Conservation (phyloP, 371 early-diverging fungal species). For the Lichtheimia hyalospora region DNA sequence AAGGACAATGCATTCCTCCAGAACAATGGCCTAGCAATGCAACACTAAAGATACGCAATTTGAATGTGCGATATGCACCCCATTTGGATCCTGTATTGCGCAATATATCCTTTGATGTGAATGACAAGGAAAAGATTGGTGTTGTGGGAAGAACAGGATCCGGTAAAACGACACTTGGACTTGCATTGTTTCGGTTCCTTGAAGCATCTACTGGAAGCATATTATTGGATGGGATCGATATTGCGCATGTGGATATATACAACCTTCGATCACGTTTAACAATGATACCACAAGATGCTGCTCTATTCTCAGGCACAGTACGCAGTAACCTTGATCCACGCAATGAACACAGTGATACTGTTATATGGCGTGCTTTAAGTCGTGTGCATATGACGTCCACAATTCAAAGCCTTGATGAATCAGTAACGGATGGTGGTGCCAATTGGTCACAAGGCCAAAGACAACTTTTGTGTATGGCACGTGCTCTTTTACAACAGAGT, state of each 20-base stretch:
- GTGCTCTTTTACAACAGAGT: slow-evolving; percentile 62
- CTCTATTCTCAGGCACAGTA: slow-evolving; percentile 78
- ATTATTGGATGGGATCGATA: slow-evolving; percentile 76
- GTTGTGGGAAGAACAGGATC: slow-evolving; percentile 80
- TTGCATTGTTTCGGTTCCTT: slow-evolving; percentile 77
- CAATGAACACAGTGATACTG: slow-evolving; percentile 54
- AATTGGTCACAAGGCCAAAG: slow-evolving; percentile 74
- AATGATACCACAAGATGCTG: slow-evolving; percentile 86
- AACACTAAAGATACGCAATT: slow-evolving; percentile 29
- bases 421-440: slow-evolving; percentile 59
- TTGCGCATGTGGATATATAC: slow-evolving; percentile 68
- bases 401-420: slow-evolving; percentile 30
- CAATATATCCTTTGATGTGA: slow-evolving; percentile 62
- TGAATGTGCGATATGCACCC: slow-evolving; percentile 68
- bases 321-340: slow-evolving; percentile 76
- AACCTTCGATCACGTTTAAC: slow-evolving; percentile 73
- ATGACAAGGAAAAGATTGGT: slow-evolving; percentile 73
- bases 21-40: neutral
- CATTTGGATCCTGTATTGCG: slow-evolving; percentile 67
- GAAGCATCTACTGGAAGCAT: slow-evolving; percentile 75
- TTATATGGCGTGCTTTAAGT: slow-evolving; percentile 72
- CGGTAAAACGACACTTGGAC: slow-evolving; percentile 77
- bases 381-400: slow-evolving; percentile 45
- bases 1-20: slow-evolving; percentile 34
- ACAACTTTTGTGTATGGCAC: slow-evolving; percentile 76